Percentiles rank a stretch among this genome's conserved stretches.
These are phyloP conservation scores for Coniochaeta prunicola DNA, from an alignment of 2,329 filamentous ascomycete species.

Conservation along the genomic window DNA sequence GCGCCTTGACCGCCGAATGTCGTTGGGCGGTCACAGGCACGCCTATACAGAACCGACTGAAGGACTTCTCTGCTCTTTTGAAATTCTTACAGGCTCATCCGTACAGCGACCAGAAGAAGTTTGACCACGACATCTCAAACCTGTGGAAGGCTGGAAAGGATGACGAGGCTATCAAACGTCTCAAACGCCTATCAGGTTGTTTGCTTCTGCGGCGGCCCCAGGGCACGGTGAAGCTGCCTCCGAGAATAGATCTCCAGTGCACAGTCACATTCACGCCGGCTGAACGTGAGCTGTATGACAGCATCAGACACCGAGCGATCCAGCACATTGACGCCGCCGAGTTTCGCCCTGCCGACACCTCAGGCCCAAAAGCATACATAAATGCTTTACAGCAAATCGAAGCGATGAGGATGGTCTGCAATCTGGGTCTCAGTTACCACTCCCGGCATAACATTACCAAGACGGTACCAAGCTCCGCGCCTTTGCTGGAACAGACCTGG, in stretches of 20 bases:
- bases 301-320: slow-evolving; percentile 18
- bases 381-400: slow-evolving; percentile 39
- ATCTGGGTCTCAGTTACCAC: slow-evolving; percentile 34
- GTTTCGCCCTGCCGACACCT: slow-evolving; percentile 5
- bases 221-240: slow-evolving; percentile 28
- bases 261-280: slow-evolving; percentile 25
- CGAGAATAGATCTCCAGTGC: slow-evolving; percentile 22
- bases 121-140: slow-evolving; percentile 28
- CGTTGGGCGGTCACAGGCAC: slow-evolving; percentile 43
- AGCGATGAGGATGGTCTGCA: slow-evolving; percentile 35
- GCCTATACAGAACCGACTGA: slow-evolving; percentile 37
- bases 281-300: slow-evolving; percentile 29
- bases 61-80: slow-evolving; percentile 33
- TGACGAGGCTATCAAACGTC: slow-evolving; percentile 27
- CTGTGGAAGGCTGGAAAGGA: slow-evolving; percentile 30
- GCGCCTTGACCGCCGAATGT: slow-evolving; percentile 23
- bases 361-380: slow-evolving; percentile 19
- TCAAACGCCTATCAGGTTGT: slow-evolving; percentile 29
- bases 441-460: slow-evolving; percentile 15
- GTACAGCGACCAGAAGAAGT: slow-evolving; percentile 27
- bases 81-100: slow-evolving; percentile 35
- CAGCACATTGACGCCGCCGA: slow-evolving; percentile 26
- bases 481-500: not conserved
- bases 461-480: not conserved
- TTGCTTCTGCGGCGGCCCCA: slow-evolving; percentile 33